These are phyloP conservation scores for Kodamaea fungicola DNA, from an alignment of 1,139 yeast genomes.

Conservation along the genomic window DNA sequence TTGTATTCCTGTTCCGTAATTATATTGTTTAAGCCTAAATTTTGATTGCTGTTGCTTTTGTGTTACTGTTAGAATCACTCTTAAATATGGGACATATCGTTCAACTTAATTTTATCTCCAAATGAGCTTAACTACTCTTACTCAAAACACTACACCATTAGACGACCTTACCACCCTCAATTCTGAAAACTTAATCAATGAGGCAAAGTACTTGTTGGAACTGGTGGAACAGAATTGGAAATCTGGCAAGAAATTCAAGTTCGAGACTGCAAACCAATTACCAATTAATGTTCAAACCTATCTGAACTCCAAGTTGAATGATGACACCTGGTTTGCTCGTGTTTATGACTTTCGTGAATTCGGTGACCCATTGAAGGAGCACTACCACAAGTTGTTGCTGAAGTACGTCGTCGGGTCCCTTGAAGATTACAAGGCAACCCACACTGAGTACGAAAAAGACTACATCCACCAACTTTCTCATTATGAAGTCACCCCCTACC, in stretches of 20 bases:
- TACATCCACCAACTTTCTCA: constrained; percentile 31
- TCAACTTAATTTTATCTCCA: too few species aligned
- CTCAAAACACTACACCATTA: constrained; percentile 10
- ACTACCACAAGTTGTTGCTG: constrained; percentile 12
- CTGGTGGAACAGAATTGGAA: constrained; percentile 14
- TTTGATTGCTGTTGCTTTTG: not conserved
- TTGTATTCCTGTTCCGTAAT: too few species aligned
- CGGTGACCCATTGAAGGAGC: constrained; percentile 13
- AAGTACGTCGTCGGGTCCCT: constrained; percentile 19
- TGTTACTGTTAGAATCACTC: not conserved
- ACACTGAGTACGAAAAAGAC: constrained; percentile 32
- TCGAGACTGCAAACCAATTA: constrained; percentile 8
- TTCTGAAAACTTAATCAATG: constrained; percentile 11
- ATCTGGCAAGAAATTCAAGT: constrained; percentile 11
- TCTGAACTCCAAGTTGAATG: constrained; percentile 14
- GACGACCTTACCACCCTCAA: constrained; percentile 13
- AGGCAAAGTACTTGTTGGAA: constrained; percentile 14
- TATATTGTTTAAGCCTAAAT: too few species aligned
- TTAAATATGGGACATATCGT: too few species aligned
- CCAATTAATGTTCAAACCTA: constrained; percentile 15
- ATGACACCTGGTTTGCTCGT: constrained; percentile 21
- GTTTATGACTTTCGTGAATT: constrained; percentile 16
- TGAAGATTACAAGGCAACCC: constrained; percentile 21
- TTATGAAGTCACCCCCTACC: constrained; percentile 18
- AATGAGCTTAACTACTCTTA: constrained; percentile 8